These are phyloP conservation scores for Chalciporus piperatus DNA, from an alignment of 768 basidiomycete genomes.

Conservation along the genomic window DNA sequence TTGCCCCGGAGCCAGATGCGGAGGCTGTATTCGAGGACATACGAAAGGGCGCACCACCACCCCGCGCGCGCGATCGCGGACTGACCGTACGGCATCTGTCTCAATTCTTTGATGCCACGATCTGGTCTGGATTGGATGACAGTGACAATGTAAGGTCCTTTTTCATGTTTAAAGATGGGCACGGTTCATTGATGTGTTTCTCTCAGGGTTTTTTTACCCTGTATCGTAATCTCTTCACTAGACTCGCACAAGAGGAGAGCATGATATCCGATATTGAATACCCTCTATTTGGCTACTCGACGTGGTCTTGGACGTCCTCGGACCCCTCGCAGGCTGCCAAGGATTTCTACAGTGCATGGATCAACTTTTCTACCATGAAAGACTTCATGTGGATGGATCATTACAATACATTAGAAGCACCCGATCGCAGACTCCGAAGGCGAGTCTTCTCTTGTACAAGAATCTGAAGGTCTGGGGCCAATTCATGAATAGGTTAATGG, in stretches of 20 bases:
- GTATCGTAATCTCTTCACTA: constrained; percentile 81
- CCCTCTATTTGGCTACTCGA: constrained; percentile 80
- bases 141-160: constrained; percentile 49
- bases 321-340: constrained; percentile 53
- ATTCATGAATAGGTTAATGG: constrained; percentile 65
- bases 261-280: constrained; percentile 47
- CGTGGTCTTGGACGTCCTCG: constrained; percentile 64
- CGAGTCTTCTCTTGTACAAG: constrained; percentile 26
- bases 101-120: constrained; percentile 75
- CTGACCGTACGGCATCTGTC: constrained; percentile 78
- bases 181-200: not conserved
- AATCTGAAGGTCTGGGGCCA: not conserved
- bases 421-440: constrained; percentile 83
- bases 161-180: not conserved
- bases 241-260: constrained; percentile 78
- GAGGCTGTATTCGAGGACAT: constrained; percentile 85
- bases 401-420: constrained; percentile 82
- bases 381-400: constrained; percentile 85
- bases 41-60: constrained; percentile 58
- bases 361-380: constrained; percentile 82
- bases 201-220: constrained; percentile 84
- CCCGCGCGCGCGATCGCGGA: constrained; percentile 62
- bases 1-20: constrained; percentile 79
- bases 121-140: constrained; percentile 68
- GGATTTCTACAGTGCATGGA: constrained; percentile 83